Evolutionary conservation across 1,284 basidiomycete genomes (phyloP).

Genomic region (Chalciporus sp.): DNA sequence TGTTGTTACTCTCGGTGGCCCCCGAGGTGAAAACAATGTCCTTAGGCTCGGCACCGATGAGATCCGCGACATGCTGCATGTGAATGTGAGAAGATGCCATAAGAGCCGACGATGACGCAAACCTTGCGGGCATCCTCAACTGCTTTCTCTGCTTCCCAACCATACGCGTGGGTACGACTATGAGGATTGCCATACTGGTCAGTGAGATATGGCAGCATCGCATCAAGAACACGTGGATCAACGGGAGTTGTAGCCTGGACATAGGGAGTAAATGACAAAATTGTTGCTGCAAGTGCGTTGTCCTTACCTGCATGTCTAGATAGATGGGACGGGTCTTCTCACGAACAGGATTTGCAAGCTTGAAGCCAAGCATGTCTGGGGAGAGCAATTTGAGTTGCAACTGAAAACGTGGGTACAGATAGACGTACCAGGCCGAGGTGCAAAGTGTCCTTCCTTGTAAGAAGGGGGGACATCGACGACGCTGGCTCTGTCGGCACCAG

Average conservation of each 20-base stretch:
- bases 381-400: not conserved
- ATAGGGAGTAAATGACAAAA: conserved; percentile 16
- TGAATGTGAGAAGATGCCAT: conserved; percentile 18
- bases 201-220: conserved; percentile 95
- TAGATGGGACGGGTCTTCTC: conserved; percentile 89
- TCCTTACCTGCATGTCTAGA: conserved; percentile 86
- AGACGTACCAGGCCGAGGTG: conserved; percentile 67
- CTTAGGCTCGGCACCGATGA: conserved; percentile 94
- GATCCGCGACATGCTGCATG: conserved; percentile 78
- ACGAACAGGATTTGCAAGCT: conserved; percentile 70
- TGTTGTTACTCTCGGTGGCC: conserved; percentile 98
- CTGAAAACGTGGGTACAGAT: conserved; percentile 1
- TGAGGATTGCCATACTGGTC: conserved; percentile 99
- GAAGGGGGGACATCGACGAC: conserved; percentile 76
- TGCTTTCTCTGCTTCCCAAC: conserved; percentile 97
- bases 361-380: conserved; percentile 89
- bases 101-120: conserved; percentile 17
- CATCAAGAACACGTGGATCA: conserved; percentile 95
- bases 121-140: conserved; percentile 91
- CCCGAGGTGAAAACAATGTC: conserved; percentile 98
- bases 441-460: conserved; percentile 70
- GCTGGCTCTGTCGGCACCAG: conserved; percentile 76
- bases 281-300: not conserved
- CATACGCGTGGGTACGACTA: conserved; percentile 97
- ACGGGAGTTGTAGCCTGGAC: conserved; percentile 92